Evolutionary conservation across 345 rosid species (phyloP).

Genomic region (Boechera divaricarpa): DNA sequence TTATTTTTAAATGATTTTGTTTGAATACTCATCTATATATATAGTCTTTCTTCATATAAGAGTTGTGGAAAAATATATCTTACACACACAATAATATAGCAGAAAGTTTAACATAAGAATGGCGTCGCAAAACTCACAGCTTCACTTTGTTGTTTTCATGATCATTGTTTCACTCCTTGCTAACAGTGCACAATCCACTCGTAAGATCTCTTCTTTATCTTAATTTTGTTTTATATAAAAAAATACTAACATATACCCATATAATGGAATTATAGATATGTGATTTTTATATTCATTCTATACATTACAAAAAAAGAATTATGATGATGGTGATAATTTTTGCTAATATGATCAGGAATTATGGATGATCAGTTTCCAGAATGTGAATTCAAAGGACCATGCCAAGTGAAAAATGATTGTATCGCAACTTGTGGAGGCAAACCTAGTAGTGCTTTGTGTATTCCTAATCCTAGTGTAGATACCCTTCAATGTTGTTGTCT

Average conservation of each 20-base stretch:
- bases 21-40: constrained; percentile 18
- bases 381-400: constrained; percentile 40
- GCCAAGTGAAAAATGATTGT: constrained; percentile 28
- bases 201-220: constrained; percentile 15
- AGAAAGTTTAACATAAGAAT: background rate
- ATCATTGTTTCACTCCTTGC: constrained; percentile 34
- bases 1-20: background rate
- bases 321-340: background rate
- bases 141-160: constrained; percentile 32
- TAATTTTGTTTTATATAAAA: background rate
- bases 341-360: constrained; percentile 12
- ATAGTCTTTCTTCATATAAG: background rate
- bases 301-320: background rate
- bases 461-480: constrained; percentile 35
- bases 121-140: constrained; percentile 29
- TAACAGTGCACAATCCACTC: constrained; percentile 24
- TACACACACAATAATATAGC: background rate
- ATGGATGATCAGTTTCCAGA: constrained; percentile 31
- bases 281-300: background rate
- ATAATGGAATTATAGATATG: background rate
- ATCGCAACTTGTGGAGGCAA: constrained; percentile 33
- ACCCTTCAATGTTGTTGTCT: constrained; percentile 39
- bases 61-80: background rate
- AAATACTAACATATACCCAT: background rate
- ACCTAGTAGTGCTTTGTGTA: constrained; percentile 29